phyloP scores from a whole-genome alignment of 2,329 filamentous ascomycete species.

The Colletotrichum tamarilloi region DNA sequence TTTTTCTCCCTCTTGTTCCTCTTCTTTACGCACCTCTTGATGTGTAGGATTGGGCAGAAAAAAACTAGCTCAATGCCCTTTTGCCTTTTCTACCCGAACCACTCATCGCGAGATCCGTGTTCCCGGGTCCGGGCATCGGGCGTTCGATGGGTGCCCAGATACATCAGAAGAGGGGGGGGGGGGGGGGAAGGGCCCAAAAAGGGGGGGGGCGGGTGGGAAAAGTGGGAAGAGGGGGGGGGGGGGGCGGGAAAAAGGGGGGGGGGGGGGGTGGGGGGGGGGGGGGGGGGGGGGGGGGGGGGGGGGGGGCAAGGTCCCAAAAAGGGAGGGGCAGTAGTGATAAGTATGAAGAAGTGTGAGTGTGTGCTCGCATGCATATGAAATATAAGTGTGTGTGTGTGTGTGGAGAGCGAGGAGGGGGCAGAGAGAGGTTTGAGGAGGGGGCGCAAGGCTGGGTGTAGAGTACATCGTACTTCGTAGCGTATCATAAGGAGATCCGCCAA shows the following conservation, averaged over 20 bases:
- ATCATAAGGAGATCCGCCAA: not conserved
- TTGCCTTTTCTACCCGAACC: not conserved
- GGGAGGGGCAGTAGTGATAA: not conserved
- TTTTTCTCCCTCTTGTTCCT: not conserved
- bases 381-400: not conserved
- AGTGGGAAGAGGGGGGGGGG: too few species aligned
- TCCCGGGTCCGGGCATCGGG: conserved; percentile 1
- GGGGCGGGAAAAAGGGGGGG: too few species aligned
- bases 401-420: not conserved
- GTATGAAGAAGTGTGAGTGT: not conserved
- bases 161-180: not conserved
- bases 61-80: not conserved
- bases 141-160: not conserved
- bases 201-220: not conserved
- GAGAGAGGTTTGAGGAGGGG: not conserved
- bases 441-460: not conserved
- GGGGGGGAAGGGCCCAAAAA: not conserved
- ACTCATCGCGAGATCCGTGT: not conserved
- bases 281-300: not conserved
- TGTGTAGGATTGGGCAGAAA: not conserved
- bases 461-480: not conserved
- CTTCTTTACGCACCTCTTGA: not conserved
- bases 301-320: not conserved
- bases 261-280: not conserved
- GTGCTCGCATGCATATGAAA: not conserved